phyloP scores from a whole-genome alignment of 208 protist genomes.

The Leishmania braziliensis region DNA sequence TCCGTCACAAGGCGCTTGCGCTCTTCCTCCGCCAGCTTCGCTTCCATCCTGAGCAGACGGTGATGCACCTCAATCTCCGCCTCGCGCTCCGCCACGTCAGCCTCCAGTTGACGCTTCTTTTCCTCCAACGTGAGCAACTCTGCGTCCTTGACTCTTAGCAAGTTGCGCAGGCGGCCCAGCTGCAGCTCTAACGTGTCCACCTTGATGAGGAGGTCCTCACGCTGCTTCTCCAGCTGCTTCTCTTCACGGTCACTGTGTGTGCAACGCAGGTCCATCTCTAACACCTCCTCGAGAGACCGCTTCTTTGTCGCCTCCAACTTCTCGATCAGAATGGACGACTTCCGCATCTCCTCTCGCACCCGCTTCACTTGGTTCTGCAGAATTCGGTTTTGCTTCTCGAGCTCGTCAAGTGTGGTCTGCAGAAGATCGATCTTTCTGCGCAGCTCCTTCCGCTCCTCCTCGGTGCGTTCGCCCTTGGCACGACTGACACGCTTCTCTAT shows the following conservation, averaged over 20 bases:
- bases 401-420: conserved; percentile 80
- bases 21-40: conserved; percentile 86
- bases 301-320: conserved; percentile 57
- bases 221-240: conserved; percentile 49
- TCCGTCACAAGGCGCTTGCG: conserved; percentile 65
- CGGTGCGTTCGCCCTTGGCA: conserved; percentile 88
- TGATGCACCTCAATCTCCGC: conserved; percentile 88
- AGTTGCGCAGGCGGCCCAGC: conserved; percentile 69
- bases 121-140: conserved; percentile 79
- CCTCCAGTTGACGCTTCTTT: conserved; percentile 71
- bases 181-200: conserved; percentile 89
- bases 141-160: conserved; percentile 48
- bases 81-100: conserved; percentile 69
- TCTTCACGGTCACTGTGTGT: conserved; percentile 67
- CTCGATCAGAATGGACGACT: conserved; percentile 58
- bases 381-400: conserved; percentile 73
- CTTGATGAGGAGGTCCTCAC: conserved; percentile 82
- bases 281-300: conserved; percentile 52
- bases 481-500: conserved; percentile 94
- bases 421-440: conserved; percentile 88
- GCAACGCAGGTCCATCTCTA: conserved; percentile 86
- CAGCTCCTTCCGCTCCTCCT: conserved; percentile 89
- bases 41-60: conserved; percentile 74
- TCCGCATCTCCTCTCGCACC: conserved; percentile 82
- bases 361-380: conserved; percentile 92